A percentile compares a stretch with the other conserved stretches of the same genome.
These are phyloP conservation scores for Neofusicoccum kwambonambiense DNA, from an alignment of 2,329 filamentous ascomycete genomes.

Conservation along the genomic window DNA sequence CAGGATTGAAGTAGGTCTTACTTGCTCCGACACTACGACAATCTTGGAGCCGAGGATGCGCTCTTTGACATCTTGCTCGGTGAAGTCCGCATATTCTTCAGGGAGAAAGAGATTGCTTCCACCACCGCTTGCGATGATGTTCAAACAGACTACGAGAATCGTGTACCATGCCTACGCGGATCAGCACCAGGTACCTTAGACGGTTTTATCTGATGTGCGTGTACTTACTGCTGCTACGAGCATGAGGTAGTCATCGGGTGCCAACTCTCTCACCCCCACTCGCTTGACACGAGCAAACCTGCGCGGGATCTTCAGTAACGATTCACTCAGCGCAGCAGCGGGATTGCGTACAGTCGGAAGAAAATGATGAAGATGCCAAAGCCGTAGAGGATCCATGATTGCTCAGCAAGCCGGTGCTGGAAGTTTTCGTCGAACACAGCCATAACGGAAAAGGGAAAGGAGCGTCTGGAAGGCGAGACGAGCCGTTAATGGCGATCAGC, in stretches of 20 bases:
- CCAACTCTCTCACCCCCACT: constrained; percentile 21
- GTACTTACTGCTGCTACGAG: constrained; percentile 17
- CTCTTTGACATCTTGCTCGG: constrained; percentile 38
- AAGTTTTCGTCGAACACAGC: constrained; percentile 2
- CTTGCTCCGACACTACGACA: constrained; percentile 46
- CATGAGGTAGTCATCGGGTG: constrained; percentile 33
- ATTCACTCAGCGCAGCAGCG: not conserved
- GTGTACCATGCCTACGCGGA: constrained; percentile 33
- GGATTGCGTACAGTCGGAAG: constrained; percentile 25
- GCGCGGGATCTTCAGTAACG: not conserved
- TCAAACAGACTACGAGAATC: constrained; percentile 41
- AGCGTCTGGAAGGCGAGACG: not conserved
- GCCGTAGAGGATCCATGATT: constrained; percentile 32
- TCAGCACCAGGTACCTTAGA: not conserved
- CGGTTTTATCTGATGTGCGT: too few relatives aligned
- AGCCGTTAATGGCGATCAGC: constrained; percentile 1
- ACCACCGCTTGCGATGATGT: constrained; percentile 41
- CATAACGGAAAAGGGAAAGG: not conserved
- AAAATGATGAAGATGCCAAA: constrained; percentile 30
- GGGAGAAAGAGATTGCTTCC: constrained; percentile 45
- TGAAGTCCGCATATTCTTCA: constrained; percentile 36
- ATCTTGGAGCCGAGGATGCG: constrained; percentile 47
- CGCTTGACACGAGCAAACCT: constrained; percentile 28
- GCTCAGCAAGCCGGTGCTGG: constrained; percentile 7
- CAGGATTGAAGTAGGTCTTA: constrained; percentile 18